Evolutionary conservation across 257 asterid species (phyloP), one percentile per base, ranked within the genome.

Genomic region (Leptodermis oblonga): DNA sequence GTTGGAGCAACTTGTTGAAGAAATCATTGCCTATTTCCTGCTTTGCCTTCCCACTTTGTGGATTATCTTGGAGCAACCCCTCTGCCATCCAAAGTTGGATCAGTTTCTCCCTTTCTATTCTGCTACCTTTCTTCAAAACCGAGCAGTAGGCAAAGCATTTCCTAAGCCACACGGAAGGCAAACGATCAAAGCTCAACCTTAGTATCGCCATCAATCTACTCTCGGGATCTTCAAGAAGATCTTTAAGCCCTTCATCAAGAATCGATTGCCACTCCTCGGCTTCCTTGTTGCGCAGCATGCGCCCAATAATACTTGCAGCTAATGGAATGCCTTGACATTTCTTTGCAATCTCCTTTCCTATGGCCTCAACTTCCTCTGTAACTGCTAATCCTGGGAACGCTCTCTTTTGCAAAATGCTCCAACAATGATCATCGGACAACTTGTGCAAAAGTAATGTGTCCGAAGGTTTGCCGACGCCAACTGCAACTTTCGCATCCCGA

Each of bases 111-210:
- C 64, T 77, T 13, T 26, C 20, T 1, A 73, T 54, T 17, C 0
- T 1, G 20, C 4, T 22, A n/a, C 70, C 71, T 17, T 66, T 67
- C 15, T 52, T 25, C 14, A 74, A 77, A 45, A 73, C 71, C 1
- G 72, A 76, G 48, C 80, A 81, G 59, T 67, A 81, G 1, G 77
- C 75, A 34, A 80, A 80, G 25, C 82, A 80, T 69, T 69, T 73
- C 56, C 70, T 80, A 1, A 73, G 65, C 0, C 62, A 41, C 5
- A 72, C 34, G 12, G 62, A 54, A 14, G 74, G 74, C 45, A 80
- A 73, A 69, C 42, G 56, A 65, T 73, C 78, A 46, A 54, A 80
- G 36, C 84, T 80, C 31, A 76, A 6, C 42, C 70, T 76, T 34
- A 79, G 59, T 33, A 71, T 65, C 49, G 34, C 60, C 30, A 20